Percentiles rank a stretch among this genome's conserved stretches.
Conservation (phyloP, 495 filamentous ascomycete genomes). For the Xylaria castorea region DNA sequence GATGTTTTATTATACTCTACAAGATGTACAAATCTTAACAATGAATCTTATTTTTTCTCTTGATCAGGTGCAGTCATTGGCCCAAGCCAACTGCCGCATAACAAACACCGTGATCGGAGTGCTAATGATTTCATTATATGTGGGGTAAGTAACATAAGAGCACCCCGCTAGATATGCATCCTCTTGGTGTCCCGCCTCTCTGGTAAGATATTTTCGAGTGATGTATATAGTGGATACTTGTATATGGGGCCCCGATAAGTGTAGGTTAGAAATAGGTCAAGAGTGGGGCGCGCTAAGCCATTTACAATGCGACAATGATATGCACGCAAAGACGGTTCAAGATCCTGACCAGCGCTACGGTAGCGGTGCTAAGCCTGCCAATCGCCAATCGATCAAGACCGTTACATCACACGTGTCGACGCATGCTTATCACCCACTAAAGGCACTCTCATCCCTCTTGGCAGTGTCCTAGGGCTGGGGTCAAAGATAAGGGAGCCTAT, state of each 20-base stretch:
- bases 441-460: not conserved
- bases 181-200: not conserved
- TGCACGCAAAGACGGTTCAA: not conserved
- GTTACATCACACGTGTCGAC: slow-evolving; percentile 2
- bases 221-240: not conserved
- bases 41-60: not conserved
- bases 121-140: slow-evolving; percentile 16
- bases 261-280: not conserved
- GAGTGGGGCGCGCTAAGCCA: not conserved
- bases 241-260: not conserved
- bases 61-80: not conserved
- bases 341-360: not conserved
- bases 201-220: not conserved
- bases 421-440: slow-evolving; percentile 8
- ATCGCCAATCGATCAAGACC: slow-evolving; percentile 1
- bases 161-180: slow-evolving; percentile 18
- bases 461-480: not conserved
- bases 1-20: not conserved
- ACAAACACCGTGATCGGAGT: slow-evolving; percentile 14
- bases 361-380: not conserved
- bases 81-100: slow-evolving; percentile 14
- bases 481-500: not conserved
- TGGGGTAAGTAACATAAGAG: not conserved
- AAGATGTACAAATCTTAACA: not conserved
- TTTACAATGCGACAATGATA: not conserved